A percentile compares a stretch with the other conserved stretches of the same genome.
Conservation (phyloP, 352 stramenopile genomes). For the Phytophthora idaei region DNA sequence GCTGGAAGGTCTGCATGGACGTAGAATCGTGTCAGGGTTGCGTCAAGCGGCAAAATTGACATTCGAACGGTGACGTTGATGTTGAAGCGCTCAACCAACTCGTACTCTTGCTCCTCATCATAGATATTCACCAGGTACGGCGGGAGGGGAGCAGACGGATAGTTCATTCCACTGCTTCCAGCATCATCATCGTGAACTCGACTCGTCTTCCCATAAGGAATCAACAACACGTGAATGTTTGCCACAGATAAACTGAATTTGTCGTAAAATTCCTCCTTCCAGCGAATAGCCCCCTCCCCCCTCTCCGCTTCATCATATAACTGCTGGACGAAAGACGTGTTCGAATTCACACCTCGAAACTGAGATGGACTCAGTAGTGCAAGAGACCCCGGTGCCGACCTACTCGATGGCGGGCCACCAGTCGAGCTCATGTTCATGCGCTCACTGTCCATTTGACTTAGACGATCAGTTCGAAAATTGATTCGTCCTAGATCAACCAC, state of each 20-base stretch:
- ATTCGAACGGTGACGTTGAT: constrained; percentile 88
- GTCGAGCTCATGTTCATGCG: constrained; percentile 40
- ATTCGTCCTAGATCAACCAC: constrained; percentile 86
- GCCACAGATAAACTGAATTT: constrained; percentile 87
- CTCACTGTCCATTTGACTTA: constrained; percentile 80
- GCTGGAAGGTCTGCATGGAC: constrained; percentile 83
- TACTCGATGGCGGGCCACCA: constrained; percentile 34
- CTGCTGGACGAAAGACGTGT: constrained; percentile 85
- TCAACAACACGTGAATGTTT: constrained; percentile 84
- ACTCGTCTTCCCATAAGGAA: constrained; percentile 70
- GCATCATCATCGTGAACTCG: constrained; percentile 26
- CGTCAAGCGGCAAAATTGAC: constrained; percentile 85
- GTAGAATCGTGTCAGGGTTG: constrained; percentile 83
- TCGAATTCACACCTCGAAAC: constrained; percentile 43
- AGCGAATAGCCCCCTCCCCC: constrained; percentile 83
- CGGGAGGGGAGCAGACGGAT: constrained; percentile 49
- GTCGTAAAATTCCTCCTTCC: constrained; percentile 92
- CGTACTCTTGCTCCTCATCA: constrained; percentile 68
- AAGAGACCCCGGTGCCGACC: constrained; percentile 42
- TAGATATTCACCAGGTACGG: constrained; percentile 49
- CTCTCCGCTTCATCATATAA: constrained; percentile 87
- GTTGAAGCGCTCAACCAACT: constrained; percentile 85
- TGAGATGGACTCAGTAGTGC: constrained; percentile 46
- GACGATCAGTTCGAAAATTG: constrained; percentile 80
- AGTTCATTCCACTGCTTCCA: constrained; percentile 30